Conservation (phyloP, 2,329 filamentous ascomycete genomes). For the Penicillium corylophilum region DNA sequence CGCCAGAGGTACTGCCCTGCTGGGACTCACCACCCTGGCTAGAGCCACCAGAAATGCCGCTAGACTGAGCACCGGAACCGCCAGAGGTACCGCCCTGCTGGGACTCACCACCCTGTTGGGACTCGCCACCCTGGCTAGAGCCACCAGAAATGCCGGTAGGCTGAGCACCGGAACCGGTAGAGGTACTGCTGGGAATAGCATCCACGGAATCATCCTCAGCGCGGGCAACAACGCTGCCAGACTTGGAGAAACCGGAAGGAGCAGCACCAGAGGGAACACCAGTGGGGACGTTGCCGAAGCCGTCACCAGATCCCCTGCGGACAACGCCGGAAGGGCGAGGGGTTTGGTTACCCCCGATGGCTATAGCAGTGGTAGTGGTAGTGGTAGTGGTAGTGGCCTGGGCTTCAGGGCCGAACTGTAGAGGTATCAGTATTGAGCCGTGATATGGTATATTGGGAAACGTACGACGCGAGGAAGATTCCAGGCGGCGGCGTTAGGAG, state of each 20-base stretch:
- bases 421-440: neutral
- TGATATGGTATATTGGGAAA: neutral
- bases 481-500: conserved; percentile 21
- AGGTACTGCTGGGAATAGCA: conserved; percentile 7
- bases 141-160: no score
- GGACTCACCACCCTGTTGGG: no score
- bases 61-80: no score
- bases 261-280: neutral
- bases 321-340: neutral
- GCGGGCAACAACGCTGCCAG: no score
- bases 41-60: no score
- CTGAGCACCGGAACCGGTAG: neutral
- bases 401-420: conserved; percentile 6
- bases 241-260: no score
- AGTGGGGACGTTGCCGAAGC: conserved; percentile 1
- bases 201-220: neutral
- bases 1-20: no score
- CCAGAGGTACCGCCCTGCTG: no score
- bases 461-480: conserved; percentile 11
- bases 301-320: neutral
- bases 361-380: conserved; percentile 11
- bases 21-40: no score
- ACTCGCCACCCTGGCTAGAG: no score
- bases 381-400: conserved; percentile 11
- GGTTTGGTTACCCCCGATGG: conserved; percentile 6